These are phyloP conservation scores for Xylaria sp. DNA, from an alignment of 495 filamentous ascomycete species.

Conservation along the genomic window DNA sequence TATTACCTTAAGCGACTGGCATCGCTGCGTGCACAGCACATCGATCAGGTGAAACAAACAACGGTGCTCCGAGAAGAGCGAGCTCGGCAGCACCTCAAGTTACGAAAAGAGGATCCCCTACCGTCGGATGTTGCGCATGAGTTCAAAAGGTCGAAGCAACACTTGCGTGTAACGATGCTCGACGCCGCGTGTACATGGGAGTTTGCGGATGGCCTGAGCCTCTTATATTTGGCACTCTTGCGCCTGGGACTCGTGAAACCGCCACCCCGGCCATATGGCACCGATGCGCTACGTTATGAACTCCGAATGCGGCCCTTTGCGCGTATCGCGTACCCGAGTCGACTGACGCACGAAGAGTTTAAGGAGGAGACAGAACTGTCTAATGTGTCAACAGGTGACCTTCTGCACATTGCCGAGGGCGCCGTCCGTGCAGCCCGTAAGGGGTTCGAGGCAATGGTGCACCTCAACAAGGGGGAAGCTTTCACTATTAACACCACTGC, in stretches of 20 bases:
- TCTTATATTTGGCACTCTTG: slow-evolving; percentile 69
- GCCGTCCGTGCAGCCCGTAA: slow-evolving; percentile 67
- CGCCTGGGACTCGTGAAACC: slow-evolving; percentile 65
- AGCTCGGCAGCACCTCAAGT: slow-evolving; percentile 39
- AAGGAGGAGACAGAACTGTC: slow-evolving; percentile 45
- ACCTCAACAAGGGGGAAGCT: slow-evolving; percentile 53
- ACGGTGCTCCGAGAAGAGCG: slow-evolving; percentile 46
- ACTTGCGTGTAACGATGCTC: slow-evolving; percentile 66
- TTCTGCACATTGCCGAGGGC: slow-evolving; percentile 67
- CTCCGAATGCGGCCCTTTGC: slow-evolving; percentile 91
- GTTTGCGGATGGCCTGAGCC: slow-evolving; percentile 71
- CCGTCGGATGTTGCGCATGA: slow-evolving; percentile 37
- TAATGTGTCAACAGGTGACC: slow-evolving; percentile 42
- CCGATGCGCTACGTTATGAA: slow-evolving; percentile 76
- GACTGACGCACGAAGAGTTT: slow-evolving; percentile 73
- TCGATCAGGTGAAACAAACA: slow-evolving; percentile 76
- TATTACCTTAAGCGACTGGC: slow-evolving; percentile 74
- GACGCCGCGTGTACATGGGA: slow-evolving; percentile 73
- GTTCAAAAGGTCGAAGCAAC: slow-evolving; percentile 62
- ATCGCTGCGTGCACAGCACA: slow-evolving; percentile 62
- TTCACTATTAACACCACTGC: slow-evolving; percentile 56
- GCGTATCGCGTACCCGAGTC: slow-evolving; percentile 69
- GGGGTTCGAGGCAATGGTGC: slow-evolving; percentile 67
- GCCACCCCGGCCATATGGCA: slow-evolving; percentile 72
- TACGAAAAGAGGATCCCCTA: slow-evolving; percentile 28